A percentile compares a stretch with the other conserved stretches of the same genome.
phyloP scores from a whole-genome alignment of 2,329 filamentous ascomycete species.

The Phoma sp. region DNA sequence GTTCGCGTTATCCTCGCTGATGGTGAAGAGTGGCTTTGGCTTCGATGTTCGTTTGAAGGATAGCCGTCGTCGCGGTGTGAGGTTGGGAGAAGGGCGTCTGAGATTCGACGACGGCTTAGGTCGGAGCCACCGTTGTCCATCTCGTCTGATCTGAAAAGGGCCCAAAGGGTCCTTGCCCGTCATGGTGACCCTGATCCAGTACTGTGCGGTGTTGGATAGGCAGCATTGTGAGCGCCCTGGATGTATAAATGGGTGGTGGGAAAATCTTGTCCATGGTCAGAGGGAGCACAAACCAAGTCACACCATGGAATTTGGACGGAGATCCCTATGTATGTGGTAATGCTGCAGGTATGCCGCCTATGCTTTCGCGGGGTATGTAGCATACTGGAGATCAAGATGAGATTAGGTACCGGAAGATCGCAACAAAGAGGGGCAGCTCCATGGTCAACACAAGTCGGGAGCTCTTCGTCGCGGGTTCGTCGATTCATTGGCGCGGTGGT shows the following conservation, averaged over 20 bases:
- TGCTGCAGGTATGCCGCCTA: too few species aligned
- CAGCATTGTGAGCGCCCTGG: background rate
- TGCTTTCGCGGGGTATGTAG: background rate
- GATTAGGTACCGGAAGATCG: too few species aligned
- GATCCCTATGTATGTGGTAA: background rate
- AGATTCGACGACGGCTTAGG: background rate
- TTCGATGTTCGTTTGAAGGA: background rate
- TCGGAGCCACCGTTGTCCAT: slow-evolving; percentile 5
- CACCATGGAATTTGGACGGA: background rate
- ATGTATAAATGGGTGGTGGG: background rate
- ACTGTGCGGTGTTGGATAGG: background rate
- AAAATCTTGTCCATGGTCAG: background rate
- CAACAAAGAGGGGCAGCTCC: background rate
- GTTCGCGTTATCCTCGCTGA: background rate
- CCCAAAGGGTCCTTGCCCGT: background rate
- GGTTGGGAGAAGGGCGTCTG: background rate
- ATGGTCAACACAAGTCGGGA: background rate
- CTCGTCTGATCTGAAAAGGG: slow-evolving; percentile 1
- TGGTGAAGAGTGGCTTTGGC: background rate
- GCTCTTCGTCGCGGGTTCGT: background rate
- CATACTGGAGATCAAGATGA: background rate
- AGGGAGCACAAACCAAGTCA: background rate
- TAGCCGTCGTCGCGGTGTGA: background rate
- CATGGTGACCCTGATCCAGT: slow-evolving; percentile 2
- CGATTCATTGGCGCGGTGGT: slow-evolving; percentile 2